Conservation (phyloP, 2,329 filamentous ascomycete species). For the Aspergillus ruber region DNA sequence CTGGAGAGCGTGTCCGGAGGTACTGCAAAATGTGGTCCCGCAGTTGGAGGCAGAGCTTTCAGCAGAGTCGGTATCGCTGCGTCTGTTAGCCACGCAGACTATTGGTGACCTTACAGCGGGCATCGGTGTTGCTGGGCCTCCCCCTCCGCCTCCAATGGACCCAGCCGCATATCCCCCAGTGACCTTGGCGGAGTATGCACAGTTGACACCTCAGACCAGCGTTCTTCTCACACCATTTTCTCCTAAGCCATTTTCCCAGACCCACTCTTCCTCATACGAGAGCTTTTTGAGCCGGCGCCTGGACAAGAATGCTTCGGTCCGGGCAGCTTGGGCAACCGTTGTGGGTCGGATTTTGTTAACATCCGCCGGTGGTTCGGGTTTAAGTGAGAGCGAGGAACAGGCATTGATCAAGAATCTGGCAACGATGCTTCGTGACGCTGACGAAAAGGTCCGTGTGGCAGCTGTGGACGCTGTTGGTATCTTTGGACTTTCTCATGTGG, state of each 20-base stretch:
- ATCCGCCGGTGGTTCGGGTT: conserved; percentile 79
- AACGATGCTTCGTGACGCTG: conserved; percentile 76
- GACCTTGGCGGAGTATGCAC: conserved; percentile 39
- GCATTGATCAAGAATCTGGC: conserved; percentile 66
- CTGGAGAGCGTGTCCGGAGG: conserved; percentile 83
- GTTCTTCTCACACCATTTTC: conserved; percentile 77
- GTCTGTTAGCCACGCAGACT: conserved; percentile 84
- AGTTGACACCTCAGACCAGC: conserved; percentile 46
- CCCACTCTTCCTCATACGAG: conserved; percentile 71
- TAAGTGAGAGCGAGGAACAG: conserved; percentile 75
- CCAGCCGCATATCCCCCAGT: conserved; percentile 74
- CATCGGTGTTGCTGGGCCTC: conserved; percentile 84
- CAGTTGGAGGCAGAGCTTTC: conserved; percentile 88
- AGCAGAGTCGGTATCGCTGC: conserved; percentile 80
- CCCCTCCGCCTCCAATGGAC: conserved; percentile 65
- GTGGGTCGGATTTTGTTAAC: conserved; percentile 84
- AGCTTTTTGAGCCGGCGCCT: conserved; percentile 78
- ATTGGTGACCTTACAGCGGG: conserved; percentile 92
- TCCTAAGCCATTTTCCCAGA: conserved; percentile 81
- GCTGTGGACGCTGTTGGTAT: conserved; percentile 78
- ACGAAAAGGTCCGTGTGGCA: conserved; percentile 84
- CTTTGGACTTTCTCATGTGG: conserved; percentile 73
- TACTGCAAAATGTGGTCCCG: conserved; percentile 87
- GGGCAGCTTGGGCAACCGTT: conserved; percentile 78
- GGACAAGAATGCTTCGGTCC: conserved; percentile 77